Evolutionary conservation across 2,329 filamentous ascomycete genomes (phyloP), one percentile per base, ranked within the genome.

Genomic region (Pleurostoma richardsiae): DNA sequence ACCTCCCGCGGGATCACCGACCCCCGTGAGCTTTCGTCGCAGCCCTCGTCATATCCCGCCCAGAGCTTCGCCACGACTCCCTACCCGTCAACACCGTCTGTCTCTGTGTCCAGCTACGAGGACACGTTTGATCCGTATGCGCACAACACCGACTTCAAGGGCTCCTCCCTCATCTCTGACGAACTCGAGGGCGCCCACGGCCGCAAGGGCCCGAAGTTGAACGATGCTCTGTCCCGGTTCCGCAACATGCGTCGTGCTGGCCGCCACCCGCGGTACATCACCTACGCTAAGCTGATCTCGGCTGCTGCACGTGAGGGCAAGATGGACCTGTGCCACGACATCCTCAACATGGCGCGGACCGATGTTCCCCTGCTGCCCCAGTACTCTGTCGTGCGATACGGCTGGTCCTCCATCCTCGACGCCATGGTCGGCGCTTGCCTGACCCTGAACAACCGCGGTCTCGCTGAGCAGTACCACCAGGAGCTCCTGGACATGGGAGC

Each of bases 321-420:
- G 60, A 80, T 89, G 67, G 85, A 87, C 44, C 69, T 95, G 42
- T 90, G 89, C 59, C 82, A 90, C 54, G 90, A 97, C 52, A 87
- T 99, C 44, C 77, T 96, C 30, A 83, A 80, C 55, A 95, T 96
- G 82, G 94, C 94, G 10, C 86, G 90, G 56, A 79, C 84, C 48
- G 94, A 99, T 64, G 83, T 97, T 49, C 94, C 94, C 42, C 80
- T 92, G 31, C 76, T 92, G 51, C 77, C 84, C 39, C 87, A 96
- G 63, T 95, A 95, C 63, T 80, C 87, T 27, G 82, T 90, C 52
- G 91, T 97, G 30, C 85, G 90, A 51, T 95, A 96, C 60, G 94
- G 94, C 43, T 99, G 94, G 94, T 88, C 91, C 39, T 91, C 90
- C 3, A 97, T 99, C 52, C 77, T 97, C 40, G 94, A 99, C 64